Evolutionary conservation across 257 asterid species (phyloP).

Genomic region (Forsythia viridissima): DNA sequence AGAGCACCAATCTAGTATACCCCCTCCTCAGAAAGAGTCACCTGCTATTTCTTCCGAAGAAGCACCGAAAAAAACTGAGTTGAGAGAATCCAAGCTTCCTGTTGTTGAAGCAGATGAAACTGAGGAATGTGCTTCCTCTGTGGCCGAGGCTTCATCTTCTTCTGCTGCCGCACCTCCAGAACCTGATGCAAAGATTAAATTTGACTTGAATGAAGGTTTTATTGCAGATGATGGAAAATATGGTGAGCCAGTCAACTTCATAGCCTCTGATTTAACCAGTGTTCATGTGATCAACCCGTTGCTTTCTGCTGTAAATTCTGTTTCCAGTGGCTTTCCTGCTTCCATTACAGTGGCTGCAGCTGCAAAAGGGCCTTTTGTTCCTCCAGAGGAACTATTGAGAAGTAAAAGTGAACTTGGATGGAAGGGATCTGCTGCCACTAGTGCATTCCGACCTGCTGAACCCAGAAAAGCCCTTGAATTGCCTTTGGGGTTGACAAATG

Average conservation of each 20-base stretch:
- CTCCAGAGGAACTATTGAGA: constrained; percentile 48
- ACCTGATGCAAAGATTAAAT: constrained; percentile 35
- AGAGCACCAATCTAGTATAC: constrained; percentile 5
- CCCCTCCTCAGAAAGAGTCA: constrained; percentile 17
- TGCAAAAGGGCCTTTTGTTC: constrained; percentile 52
- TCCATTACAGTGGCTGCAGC: constrained; percentile 49
- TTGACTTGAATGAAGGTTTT: constrained; percentile 55
- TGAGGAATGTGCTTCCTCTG: constrained; percentile 6
- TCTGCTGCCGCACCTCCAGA: constrained; percentile 22
- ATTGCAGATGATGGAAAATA: constrained; percentile 39
- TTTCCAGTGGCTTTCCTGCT: constrained; percentile 34
- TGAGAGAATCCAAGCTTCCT: constrained; percentile 25
- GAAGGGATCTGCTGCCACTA: constrained; percentile 67
- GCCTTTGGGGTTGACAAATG: constrained; percentile 8
- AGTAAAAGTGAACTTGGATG: constrained; percentile 51
- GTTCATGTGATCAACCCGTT: constrained; percentile 41
- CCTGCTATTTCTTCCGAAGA: constrained; percentile 17
- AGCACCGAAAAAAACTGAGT: constrained; percentile 32
- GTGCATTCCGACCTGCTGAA: constrained; percentile 63
- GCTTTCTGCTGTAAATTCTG: constrained; percentile 32
- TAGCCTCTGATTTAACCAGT: constrained; percentile 28
- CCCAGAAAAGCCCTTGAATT: constrained; percentile 42
- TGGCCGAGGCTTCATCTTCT: constrained; percentile 26
- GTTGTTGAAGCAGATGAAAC: constrained; percentile 23
- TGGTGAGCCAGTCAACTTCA: constrained; percentile 31